Conservation (phyloP, 345 rosid genomes). For the Limnanthes douglasii region DNA sequence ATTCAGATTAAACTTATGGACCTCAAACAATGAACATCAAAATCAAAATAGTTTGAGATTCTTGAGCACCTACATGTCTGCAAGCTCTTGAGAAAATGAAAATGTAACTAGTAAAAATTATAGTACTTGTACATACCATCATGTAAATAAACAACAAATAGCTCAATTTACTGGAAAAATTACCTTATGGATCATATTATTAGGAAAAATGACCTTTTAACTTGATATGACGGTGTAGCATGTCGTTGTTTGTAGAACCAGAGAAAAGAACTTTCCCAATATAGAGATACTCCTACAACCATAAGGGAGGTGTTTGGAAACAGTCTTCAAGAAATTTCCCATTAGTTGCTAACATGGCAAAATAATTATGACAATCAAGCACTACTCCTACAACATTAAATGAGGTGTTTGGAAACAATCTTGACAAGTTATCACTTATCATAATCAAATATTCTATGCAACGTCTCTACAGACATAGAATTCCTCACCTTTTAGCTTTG, state of each 20-base stretch:
- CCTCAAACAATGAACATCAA: too few species aligned
- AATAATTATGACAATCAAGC: slow-evolving; percentile 29
- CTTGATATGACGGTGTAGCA: slow-evolving; percentile 97
- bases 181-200: slow-evolving; percentile 98
- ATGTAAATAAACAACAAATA: too few species aligned
- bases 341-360: slow-evolving; percentile 33
- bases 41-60: too few species aligned
- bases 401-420: slow-evolving; percentile 40
- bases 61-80: too few species aligned
- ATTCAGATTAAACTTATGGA: too few species aligned
- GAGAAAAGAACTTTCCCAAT: slow-evolving; percentile 96
- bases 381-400: slow-evolving; percentile 25
- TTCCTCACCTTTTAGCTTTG: slow-evolving; percentile 5
- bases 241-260: slow-evolving; percentile 89
- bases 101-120: too few species aligned
- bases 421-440: slow-evolving; percentile 75
- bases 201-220: slow-evolving; percentile 89
- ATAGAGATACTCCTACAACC: slow-evolving; percentile 87
- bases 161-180: too few species aligned
- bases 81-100: too few species aligned
- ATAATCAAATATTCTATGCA: slow-evolving; percentile 65
- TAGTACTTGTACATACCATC: too few species aligned
- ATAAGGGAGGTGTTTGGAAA: too few species aligned
- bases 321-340: too few species aligned
- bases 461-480: slow-evolving; percentile 36